Conservation (phyloP, 169 alveolate genomes). For the Theileria annulata region DNA sequence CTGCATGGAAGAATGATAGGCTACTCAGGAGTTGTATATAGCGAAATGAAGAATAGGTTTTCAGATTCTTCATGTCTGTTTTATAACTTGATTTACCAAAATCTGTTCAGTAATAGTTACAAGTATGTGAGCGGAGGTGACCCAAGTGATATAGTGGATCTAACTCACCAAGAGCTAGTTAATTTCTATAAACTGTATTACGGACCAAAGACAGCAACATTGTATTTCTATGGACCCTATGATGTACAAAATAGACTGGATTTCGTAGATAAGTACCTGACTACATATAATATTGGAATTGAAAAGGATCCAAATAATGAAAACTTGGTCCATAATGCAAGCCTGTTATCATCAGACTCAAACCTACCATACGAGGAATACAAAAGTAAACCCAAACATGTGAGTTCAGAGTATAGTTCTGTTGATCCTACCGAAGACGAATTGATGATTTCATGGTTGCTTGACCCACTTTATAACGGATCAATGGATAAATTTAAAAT, state of each 20-base stretch:
- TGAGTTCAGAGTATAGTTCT: conserved; percentile 26
- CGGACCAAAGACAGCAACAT: conserved; percentile 79
- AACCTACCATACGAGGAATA: conserved; percentile 21
- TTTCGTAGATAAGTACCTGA: conserved; percentile 69
- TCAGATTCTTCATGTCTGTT: conserved; percentile 56
- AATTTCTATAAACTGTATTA: conserved; percentile 75
- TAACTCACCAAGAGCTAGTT: conserved; percentile 76
- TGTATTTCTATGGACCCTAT: conserved; percentile 77
- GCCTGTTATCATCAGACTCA: conserved; percentile 25
- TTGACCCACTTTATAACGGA: conserved; percentile 47
- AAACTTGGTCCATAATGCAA: conserved; percentile 27
- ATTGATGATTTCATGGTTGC: conserved; percentile 59
- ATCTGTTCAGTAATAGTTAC: conserved; percentile 73
- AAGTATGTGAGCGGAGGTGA: conserved; percentile 84
- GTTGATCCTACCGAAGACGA: conserved; percentile 37
- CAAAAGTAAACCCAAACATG: conserved; percentile 17
- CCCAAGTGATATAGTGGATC: conserved; percentile 80
- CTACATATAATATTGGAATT: conserved; percentile 19
- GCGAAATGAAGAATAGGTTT: conserved; percentile 71
- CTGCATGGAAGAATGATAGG: conserved; percentile 51
- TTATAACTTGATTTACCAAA: conserved; percentile 37
- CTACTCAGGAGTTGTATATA: conserved; percentile 74
- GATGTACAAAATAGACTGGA: conserved; percentile 64
- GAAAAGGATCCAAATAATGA: conserved; percentile 12
- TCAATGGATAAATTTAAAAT: conserved; percentile 7